Evolutionary conservation across 148 eudicot species (phyloP).

Genomic region (Camellia granthamiana): DNA sequence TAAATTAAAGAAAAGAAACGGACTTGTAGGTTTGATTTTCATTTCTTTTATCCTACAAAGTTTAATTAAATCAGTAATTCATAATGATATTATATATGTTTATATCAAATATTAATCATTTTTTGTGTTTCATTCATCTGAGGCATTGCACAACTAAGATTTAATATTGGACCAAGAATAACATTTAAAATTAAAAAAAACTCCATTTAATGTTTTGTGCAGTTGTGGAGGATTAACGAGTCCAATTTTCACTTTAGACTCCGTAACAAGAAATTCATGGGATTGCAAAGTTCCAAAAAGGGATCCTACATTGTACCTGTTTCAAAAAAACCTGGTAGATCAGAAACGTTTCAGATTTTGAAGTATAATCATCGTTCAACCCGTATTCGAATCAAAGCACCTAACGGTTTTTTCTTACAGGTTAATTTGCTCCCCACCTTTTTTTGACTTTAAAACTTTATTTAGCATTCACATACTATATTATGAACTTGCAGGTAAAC

Average conservation of each 20-base stretch:
- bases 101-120: too few relatives aligned
- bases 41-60: too few relatives aligned
- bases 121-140: too few relatives aligned
- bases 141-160: too few relatives aligned
- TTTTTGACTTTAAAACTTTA: background rate
- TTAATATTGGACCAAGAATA: background rate
- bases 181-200: background rate
- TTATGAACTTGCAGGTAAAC: background rate
- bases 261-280: conserved; percentile 10
- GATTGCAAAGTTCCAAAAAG: background rate
- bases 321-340: background rate
- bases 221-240: conserved; percentile 9
- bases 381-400: background rate
- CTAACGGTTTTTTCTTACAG: conserved; percentile 10
- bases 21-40: too few relatives aligned
- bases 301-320: background rate
- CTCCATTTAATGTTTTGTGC: background rate
- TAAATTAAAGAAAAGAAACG: too few relatives aligned
- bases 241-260: background rate
- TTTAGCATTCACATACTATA: too few relatives aligned
- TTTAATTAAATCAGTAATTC: too few relatives aligned
- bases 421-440: background rate
- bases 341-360: conserved; percentile 5
- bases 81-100: too few relatives aligned
- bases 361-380: background rate